Base-by-base conservation (phyloP, 2,329 filamentous ascomycete genomes). In the Fusarium multiceps region DNA sequence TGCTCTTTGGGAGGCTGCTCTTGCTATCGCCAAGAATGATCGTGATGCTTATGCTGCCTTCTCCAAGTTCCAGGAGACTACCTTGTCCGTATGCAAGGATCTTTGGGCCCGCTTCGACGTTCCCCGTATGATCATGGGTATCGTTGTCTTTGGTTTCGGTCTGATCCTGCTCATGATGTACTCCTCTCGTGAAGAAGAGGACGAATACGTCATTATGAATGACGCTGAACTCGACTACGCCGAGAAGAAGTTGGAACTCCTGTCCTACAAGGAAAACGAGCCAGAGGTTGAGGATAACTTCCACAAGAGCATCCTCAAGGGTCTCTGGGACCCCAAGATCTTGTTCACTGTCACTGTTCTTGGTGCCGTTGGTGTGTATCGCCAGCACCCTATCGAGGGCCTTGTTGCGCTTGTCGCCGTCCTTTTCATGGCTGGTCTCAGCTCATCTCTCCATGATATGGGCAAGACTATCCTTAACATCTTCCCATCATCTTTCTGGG, bases 71-170 rank as follows among this genome's bases (percentile, higher is more conserved):
- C 94, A 98, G 78, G 84, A 84, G 30, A 89, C 93, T 76, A 97
- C 92, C 1, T 84, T 99, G 46, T 85, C 85, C 28, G 86, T 95
- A 14, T 98, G 93, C 82, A 92, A 94, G 77, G 87, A 86, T 41
- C 83, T 98, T 18, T 99, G 96, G 96, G 94, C 96, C 23, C 89
- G 92, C 37, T 99, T 99, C 73, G 93, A 99, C 78, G 85, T 97
- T 21, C 86, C 89, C 4, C 92, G 91, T 77, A 99, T 99, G 94
- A 76, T 91, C 16, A 85, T 92, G 68, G 96, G 96, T 48, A 89
- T 98, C 40, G 78, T 80, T 1, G 87, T 97, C 55, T 87, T 97
- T 66, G 85, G 88, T 5, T 81, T 88, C 25, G 90, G 92, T 5
- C 86, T 98, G 23, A 71, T 90, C 4, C 80, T 92, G 7, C 83